Base-by-base conservation (phyloP, 305 asterid genomes). In the Solanum aculeatissimum region DNA sequence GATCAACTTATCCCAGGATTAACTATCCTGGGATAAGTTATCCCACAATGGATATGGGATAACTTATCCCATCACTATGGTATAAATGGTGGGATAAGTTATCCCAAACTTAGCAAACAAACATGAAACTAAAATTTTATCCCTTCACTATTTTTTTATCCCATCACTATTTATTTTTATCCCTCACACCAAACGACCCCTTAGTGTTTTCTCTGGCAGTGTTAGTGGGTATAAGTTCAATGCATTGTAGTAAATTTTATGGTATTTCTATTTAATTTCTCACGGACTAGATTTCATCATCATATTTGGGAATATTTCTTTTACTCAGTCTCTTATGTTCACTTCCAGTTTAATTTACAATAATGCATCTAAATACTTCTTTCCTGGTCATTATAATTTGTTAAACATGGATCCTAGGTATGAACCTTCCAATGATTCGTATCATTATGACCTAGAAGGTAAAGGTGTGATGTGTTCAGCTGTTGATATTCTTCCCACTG, bases 401-500 rank as follows among this genome's bases (percentile, higher is more conserved):
- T 42, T 83, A 83, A 83, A 29, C 68, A 49, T 87, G 62, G 49
- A 45, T 68, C 85, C 75, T 80, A 96, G 99, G 92, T 97, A 94
- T 84, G 94, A 97, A 90, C 96, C 97, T 7, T 58, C 83, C 85
- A 91, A 92, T 69, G 88, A 92, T 85, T 92, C 97, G 8, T 94
- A 92, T 89, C 97, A 95, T 90, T 87, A 81, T 80, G 92, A 93
- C 90, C 89, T 94, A 94, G 99, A 92, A 79, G 98, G 98, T 58
- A 83, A 86, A 70, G 99, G 99, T 87, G 83, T 97, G 86, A 81
- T 97, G 71, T 97, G 93, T 85, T 95, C 98, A 49, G 97, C 98
- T 84, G 95, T 97, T 25, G 99, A 97, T 91, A 95, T 95, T 90
- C 99, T 97, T 81, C 99, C 99, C 0, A 97, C 99, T 0, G 97